phyloP scores from a whole-genome alignment of 2,329 filamentous ascomycete species.

The Alternaria brassicicola region DNA sequence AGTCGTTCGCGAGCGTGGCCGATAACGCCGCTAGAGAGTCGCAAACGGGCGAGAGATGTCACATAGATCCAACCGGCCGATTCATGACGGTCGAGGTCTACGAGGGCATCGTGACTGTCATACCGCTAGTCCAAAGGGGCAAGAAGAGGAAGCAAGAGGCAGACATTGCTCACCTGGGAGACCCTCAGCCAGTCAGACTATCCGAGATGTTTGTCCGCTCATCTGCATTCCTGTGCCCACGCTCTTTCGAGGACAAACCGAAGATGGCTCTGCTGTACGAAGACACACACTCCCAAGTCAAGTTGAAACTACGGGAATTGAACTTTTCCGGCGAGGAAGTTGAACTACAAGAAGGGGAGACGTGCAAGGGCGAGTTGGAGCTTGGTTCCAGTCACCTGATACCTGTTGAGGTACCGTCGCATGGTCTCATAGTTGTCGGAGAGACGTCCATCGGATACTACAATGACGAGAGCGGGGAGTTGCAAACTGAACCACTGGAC shows the following conservation, averaged over 20 bases:
- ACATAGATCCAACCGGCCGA: conserved; percentile 79
- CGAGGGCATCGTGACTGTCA: conserved; percentile 69
- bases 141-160: conserved; percentile 57
- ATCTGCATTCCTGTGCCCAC: conserved; percentile 68
- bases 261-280: conserved; percentile 70
- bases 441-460: conserved; percentile 82
- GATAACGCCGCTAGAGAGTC: conserved; percentile 71
- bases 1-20: conserved; percentile 65
- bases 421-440: conserved; percentile 55
- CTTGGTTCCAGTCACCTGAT: conserved; percentile 67
- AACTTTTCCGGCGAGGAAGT: conserved; percentile 59
- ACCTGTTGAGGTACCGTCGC: conserved; percentile 63
- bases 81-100: conserved; percentile 72
- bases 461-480: conserved; percentile 73
- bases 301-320: conserved; percentile 62
- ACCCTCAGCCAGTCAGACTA: conserved; percentile 66
- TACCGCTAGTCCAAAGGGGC: conserved; percentile 63
- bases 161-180: conserved; percentile 63
- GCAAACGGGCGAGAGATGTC: conserved; percentile 80
- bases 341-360: conserved; percentile 60
- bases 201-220: conserved; percentile 71
- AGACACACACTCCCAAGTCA: conserved; percentile 63
- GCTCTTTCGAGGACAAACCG: conserved; percentile 57
- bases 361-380: conserved; percentile 61
- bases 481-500: conserved; percentile 67